A percentile compares a stretch with the other conserved stretches of the same genome.
Conservation (phyloP, 2,329 filamentous ascomycete species). For the Aureobasidium zeae region DNA sequence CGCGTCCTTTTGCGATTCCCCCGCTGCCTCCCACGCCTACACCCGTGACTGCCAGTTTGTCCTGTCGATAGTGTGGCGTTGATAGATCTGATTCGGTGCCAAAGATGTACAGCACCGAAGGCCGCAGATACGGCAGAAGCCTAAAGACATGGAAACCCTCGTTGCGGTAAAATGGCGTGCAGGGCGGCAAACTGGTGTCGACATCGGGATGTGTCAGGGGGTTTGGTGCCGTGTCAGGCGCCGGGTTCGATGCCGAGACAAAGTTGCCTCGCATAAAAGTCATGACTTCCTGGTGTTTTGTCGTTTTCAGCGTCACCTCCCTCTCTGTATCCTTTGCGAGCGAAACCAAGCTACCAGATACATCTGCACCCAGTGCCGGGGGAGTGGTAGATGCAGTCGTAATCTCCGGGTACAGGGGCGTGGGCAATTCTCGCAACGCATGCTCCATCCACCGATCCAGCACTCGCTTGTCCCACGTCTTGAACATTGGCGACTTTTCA, state of each 20-base stretch:
- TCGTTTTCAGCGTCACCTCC: conserved; percentile 65
- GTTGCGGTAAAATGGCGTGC: conserved; percentile 55
- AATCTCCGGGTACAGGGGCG: conserved; percentile 44
- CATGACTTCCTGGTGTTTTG: conserved; percentile 81
- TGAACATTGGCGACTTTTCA: conserved; percentile 63
- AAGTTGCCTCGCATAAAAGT: conserved; percentile 61
- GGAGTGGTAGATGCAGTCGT: conserved; percentile 19
- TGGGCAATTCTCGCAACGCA: conserved; percentile 68
- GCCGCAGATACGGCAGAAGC: conserved; percentile 52
- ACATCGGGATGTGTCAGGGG: conserved; percentile 37
- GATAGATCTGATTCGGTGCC: conserved; percentile 53
- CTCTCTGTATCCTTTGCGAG: conserved; percentile 24
- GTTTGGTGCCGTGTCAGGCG: conserved; percentile 29
- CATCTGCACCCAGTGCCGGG: conserved; percentile 24
- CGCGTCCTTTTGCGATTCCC: conserved; percentile 53
- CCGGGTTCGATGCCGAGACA: conserved; percentile 18
- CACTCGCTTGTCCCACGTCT: conserved; percentile 71
- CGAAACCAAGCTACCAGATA: conserved; percentile 17
- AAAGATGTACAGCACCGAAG: conserved; percentile 60
- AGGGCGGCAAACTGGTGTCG: conserved; percentile 28
- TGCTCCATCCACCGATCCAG: conserved; percentile 63
- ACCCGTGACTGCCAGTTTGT: conserved; percentile 57
- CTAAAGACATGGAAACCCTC: conserved; percentile 51
- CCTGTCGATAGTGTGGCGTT: conserved; percentile 38
- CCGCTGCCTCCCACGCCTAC: conserved; percentile 59